Base-by-base conservation (phyloP, 2,329 filamentous ascomycete species). In the Sporothrix curviconia region DNA sequence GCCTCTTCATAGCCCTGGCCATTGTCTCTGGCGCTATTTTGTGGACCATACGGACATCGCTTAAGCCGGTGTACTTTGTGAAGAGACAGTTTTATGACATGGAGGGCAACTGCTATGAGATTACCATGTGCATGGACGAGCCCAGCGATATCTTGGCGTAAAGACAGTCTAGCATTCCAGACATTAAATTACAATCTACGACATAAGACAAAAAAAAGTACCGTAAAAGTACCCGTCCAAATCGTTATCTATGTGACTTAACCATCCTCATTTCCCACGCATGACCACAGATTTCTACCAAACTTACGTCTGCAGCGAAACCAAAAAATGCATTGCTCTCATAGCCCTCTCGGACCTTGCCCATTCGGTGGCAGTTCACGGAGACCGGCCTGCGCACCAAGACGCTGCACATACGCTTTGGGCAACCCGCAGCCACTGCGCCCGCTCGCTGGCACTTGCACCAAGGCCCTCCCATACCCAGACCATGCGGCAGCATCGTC, bases 381-480 rank as follows among this genome's bases (percentile, higher is more conserved):
- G 22, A 72, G 69, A 22, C 37, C 51, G 28, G 47, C 53, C 11
- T 36, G 44, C 15, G 68, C 66, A 2, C 67, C 66, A 52, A 79
- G 67, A 55, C 72, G 71, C 11, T 71, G 70, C 50, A 81, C 66
- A 61, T 85, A 85, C 5, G 73, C 71, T 69, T 69, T 84, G 78
- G n/a, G 80, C 78, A 4, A 83, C 76, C 58, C 74, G 75, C 46
- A 85, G 68, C 85, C 85, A 88, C 66, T 74, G 72, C 5, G 79
- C 76, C 67, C 76, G 84, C 70, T 87, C 85, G 1, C 68, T 70
- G 34, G 70, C 69, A 66, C 83, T 87, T 8, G 84, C 83, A 1
- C 73, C 72, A 2, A 70, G 69, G 0, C 85, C 85, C 64, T 85
- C 77, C 85, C 85, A 87, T 2, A 87, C 81, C 83, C 84, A 88